phyloP scores from a whole-genome alignment of 2,329 filamentous ascomycete genomes.

The Aspergillus quadricinctus region DNA sequence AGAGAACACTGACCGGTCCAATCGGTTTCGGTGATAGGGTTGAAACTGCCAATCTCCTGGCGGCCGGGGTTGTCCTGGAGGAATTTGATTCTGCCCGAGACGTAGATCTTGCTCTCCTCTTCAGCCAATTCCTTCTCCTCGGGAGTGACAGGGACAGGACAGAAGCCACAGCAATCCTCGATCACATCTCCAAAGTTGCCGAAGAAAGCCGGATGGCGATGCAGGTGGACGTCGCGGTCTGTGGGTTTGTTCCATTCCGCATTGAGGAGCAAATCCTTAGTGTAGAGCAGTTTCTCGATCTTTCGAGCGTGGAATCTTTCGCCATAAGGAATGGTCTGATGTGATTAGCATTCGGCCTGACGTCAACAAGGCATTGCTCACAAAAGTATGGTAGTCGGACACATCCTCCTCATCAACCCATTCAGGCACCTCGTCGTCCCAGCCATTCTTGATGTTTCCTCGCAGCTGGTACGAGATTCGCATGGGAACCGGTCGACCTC shows the following conservation, averaged over 20 bases:
- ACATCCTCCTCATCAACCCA: slow-evolving; percentile 75
- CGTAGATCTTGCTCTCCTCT: slow-evolving; percentile 69
- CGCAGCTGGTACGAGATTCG: slow-evolving; percentile 40
- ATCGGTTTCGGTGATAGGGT: slow-evolving; percentile 74
- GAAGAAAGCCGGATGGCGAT: slow-evolving; percentile 83
- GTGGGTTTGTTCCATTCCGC: slow-evolving; percentile 80
- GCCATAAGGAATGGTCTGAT: slow-evolving; percentile 36
- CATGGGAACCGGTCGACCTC: slow-evolving; percentile 58
- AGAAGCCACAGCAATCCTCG: slow-evolving; percentile 76
- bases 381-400: slow-evolving; percentile 73
- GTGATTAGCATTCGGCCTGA: neutral
- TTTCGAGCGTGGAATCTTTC: slow-evolving; percentile 39
- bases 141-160: slow-evolving; percentile 63
- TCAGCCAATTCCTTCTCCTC: slow-evolving; percentile 69
- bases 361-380: slow-evolving; percentile 31
- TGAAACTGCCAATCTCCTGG: slow-evolving; percentile 68
- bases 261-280: slow-evolving; percentile 75
- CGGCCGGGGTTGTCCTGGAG: slow-evolving; percentile 77
- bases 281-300: slow-evolving; percentile 79
- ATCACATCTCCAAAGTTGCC: slow-evolving; percentile 70
- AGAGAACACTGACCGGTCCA: slow-evolving; percentile 56
- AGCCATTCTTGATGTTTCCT: slow-evolving; percentile 71
- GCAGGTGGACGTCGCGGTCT: slow-evolving; percentile 70
- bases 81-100: slow-evolving; percentile 69
- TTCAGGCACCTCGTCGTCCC: slow-evolving; percentile 78